phyloP scores from a whole-genome alignment of 2,329 filamentous ascomycete species.

The Colletotrichum australisinense region DNA sequence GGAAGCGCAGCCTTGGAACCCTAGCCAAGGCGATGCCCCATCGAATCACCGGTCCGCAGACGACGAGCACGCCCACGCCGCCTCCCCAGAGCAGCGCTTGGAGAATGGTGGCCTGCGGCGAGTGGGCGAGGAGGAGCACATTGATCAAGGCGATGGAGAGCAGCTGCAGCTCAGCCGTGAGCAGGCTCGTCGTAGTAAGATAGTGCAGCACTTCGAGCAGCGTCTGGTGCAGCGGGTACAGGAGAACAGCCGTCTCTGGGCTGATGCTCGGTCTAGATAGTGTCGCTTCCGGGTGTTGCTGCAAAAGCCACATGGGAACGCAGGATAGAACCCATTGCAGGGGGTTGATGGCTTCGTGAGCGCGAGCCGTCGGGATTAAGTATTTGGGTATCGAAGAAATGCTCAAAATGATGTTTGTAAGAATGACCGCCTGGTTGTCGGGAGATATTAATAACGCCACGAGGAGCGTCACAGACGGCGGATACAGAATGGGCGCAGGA shows the following conservation, averaged over 20 bases:
- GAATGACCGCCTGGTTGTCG: constrained; percentile 69
- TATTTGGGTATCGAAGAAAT: constrained; percentile 80
- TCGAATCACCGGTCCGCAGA: constrained; percentile 78
- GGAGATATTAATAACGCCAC: constrained; percentile 80
- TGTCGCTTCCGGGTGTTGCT: not conserved
- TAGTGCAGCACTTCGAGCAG: constrained; percentile 80
- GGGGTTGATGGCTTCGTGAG: constrained; percentile 68
- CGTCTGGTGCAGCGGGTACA: constrained; percentile 88
- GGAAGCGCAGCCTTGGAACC: constrained; percentile 92
- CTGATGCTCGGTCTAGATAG: constrained; percentile 48
- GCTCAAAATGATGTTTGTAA: constrained; percentile 86
- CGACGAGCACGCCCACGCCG: constrained; percentile 79
- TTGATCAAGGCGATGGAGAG: constrained; percentile 87
- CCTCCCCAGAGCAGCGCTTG: constrained; percentile 88
- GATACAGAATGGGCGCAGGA: constrained; percentile 91
- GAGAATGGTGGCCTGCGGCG: constrained; percentile 86
- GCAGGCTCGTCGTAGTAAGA: constrained; percentile 88
- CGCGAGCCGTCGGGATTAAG: constrained; percentile 74
- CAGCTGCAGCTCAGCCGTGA: constrained; percentile 88
- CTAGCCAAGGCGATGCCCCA: constrained; percentile 89
- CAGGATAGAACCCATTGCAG: constrained; percentile 85
- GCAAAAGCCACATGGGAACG: constrained; percentile 65
- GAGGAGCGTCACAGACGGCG: constrained; percentile 78
- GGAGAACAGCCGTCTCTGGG: constrained; percentile 68
- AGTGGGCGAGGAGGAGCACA: constrained; percentile 79